These are phyloP conservation scores for Crithidia expoeki DNA, from an alignment of 208 protist species.

Conservation along the genomic window DNA sequence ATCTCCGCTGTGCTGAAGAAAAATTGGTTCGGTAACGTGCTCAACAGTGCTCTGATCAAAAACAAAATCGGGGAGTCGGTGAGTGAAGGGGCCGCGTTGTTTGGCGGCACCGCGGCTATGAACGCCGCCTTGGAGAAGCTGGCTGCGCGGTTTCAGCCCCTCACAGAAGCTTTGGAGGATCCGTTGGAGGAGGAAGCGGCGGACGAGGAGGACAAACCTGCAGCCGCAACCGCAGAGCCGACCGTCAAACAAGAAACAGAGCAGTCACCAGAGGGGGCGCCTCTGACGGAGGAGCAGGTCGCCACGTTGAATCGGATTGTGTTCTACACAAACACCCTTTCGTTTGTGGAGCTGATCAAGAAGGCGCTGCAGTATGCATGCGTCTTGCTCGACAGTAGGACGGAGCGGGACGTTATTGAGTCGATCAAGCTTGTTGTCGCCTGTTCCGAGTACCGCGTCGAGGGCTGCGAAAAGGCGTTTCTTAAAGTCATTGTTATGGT, in stretches of 20 bases:
- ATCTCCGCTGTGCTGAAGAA: conserved; percentile 67
- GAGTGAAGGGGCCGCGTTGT: conserved; percentile 31
- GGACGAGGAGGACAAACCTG: not conserved
- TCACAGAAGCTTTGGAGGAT: conserved; percentile 35
- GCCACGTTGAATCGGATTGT: conserved; percentile 62
- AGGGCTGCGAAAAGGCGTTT: conserved; percentile 67
- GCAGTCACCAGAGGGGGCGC: conserved; percentile 4
- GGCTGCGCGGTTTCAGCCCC: conserved; percentile 45
- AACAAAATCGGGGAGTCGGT: conserved; percentile 56
- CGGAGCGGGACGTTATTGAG: conserved; percentile 87
- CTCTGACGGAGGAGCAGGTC: conserved; percentile 59
- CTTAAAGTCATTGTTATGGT: conserved; percentile 86
- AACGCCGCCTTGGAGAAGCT: conserved; percentile 37
- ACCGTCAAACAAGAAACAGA: not conserved
- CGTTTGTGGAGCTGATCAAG: conserved; percentile 72
- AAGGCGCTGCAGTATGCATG: conserved; percentile 69
- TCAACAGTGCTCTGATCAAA: conserved; percentile 55
- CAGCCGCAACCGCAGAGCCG: not conserved
- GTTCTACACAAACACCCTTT: conserved; percentile 80
- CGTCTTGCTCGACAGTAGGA: conserved; percentile 80
- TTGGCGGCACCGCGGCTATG: conserved; percentile 38
- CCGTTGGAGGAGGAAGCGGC: conserved; percentile 21
- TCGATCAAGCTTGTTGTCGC: conserved; percentile 87
- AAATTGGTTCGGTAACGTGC: conserved; percentile 89
- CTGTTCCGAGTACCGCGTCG: conserved; percentile 78